These are phyloP conservation scores for Aspergillus sparsus DNA, from an alignment of 495 filamentous ascomycete genomes.

Conservation along the genomic window DNA sequence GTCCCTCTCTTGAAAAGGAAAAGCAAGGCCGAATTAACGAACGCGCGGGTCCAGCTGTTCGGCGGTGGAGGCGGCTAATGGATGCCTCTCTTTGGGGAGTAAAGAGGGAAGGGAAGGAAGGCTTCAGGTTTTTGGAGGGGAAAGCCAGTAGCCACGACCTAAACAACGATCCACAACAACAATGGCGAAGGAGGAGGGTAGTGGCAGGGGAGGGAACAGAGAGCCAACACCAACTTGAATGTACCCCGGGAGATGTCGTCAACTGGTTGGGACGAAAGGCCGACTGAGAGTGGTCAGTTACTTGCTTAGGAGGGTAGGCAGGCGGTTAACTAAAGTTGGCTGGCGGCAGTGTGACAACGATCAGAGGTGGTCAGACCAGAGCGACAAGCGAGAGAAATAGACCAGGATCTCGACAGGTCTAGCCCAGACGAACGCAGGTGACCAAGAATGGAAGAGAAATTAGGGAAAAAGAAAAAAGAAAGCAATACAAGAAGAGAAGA, in stretches of 20 bases:
- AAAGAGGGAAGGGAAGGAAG: constrained; percentile 11
- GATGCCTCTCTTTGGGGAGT: constrained; percentile 6
- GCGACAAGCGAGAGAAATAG: constrained; percentile 35
- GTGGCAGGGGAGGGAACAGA: constrained; percentile 7
- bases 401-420: constrained; percentile 25
- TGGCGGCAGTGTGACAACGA: constrained; percentile 37
- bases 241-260: constrained; percentile 9
- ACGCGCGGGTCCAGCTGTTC: constrained; percentile 14
- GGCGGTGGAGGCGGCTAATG: constrained; percentile 21
- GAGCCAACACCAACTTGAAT: constrained; percentile 10
- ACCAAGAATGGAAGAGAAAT: constrained; percentile 20
- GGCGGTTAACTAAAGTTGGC: constrained; percentile 31
- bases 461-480: constrained; percentile 15
- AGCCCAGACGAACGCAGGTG: constrained; percentile 21
- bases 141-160: constrained; percentile 10
- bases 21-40: constrained; percentile 17
- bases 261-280: constrained; percentile 14
- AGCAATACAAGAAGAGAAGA: constrained; percentile 4
- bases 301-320: constrained; percentile 15
- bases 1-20: constrained; percentile 1
- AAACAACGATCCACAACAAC: constrained; percentile 6
- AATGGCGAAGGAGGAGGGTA: not conserved
- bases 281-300: constrained; percentile 19
- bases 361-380: constrained; percentile 32
- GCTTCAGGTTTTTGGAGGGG: not conserved